Percentiles rank a stretch among this genome's conserved stretches.
Evolutionary conservation across 305 asterid genomes (phyloP).

Genomic region (Fraxinus xanthoxyloides): DNA sequence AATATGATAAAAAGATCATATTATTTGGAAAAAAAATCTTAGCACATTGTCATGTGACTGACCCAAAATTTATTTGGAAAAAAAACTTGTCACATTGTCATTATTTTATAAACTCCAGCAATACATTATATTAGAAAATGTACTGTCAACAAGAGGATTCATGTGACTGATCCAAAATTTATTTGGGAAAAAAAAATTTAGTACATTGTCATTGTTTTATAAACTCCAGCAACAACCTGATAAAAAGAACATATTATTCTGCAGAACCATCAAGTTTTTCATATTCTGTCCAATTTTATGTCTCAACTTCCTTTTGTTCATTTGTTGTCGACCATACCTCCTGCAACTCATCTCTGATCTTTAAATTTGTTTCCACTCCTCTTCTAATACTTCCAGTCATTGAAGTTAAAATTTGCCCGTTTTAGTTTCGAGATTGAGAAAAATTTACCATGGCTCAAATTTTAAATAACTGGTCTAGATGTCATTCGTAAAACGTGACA

Average conservation of each 20-base stretch:
- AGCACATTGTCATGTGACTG: too few species aligned
- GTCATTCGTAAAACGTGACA: background rate
- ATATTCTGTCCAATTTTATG: background rate
- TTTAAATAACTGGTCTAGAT: background rate
- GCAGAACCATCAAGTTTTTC: background rate
- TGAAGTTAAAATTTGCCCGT: background rate
- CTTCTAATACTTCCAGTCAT: background rate
- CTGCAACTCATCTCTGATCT: background rate
- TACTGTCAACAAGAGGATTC: too few species aligned
- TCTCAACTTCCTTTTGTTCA: background rate
- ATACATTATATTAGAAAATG: too few species aligned
- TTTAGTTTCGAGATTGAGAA: background rate
- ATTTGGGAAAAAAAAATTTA: background rate
- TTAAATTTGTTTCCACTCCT: background rate
- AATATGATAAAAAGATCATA: background rate
- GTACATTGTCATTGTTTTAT: background rate
- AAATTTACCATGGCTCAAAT: background rate
- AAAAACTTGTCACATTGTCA: too few species aligned
- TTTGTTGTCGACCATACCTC: background rate
- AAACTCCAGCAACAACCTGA: background rate
- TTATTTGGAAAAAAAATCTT: too few species aligned
- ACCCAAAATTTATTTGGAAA: too few species aligned
- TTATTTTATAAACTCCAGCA: too few species aligned
- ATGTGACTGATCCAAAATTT: too few species aligned
- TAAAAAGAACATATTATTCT: background rate